These are phyloP conservation scores for Phytomonas francai DNA, from an alignment of 208 protist genomes.

Conservation along the genomic window DNA sequence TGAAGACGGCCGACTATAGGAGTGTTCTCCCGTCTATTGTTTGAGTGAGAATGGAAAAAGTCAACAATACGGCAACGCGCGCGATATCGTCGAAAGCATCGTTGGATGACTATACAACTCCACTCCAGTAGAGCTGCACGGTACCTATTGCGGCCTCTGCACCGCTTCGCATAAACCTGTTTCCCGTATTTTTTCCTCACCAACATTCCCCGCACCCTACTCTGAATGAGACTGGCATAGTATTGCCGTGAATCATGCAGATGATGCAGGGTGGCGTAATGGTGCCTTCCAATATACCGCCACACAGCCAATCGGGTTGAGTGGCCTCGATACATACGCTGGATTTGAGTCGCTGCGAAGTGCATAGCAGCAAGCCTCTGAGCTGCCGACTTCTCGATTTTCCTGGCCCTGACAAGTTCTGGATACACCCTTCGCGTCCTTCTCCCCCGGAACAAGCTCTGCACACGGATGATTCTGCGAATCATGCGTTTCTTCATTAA, in stretches of 20 bases:
- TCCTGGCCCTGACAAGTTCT: slow-evolving; percentile 10
- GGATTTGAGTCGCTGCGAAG: slow-evolving; percentile 60
- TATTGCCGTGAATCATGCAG: slow-evolving; percentile 49
- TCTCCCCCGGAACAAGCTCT: slow-evolving; percentile 38
- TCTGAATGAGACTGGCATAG: slow-evolving; percentile 76
- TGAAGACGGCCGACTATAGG: neutral
- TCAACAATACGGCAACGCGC: slow-evolving; percentile 11
- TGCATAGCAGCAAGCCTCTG: slow-evolving; percentile 14
- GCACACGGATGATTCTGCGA: slow-evolving; percentile 24
- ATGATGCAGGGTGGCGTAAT: slow-evolving; percentile 50
- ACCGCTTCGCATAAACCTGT: slow-evolving; percentile 36
- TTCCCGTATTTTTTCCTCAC: slow-evolving; percentile 38
- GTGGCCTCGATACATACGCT: slow-evolving; percentile 65
- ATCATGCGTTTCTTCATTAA: slow-evolving; percentile 22
- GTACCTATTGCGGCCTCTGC: slow-evolving; percentile 66
- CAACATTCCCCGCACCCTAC: slow-evolving; percentile 55
- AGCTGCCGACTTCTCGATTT: slow-evolving; percentile 5
- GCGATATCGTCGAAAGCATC: slow-evolving; percentile 38
- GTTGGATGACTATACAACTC: slow-evolving; percentile 54
- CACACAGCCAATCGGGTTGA: slow-evolving; percentile 29
- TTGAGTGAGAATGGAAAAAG: slow-evolving; percentile 4
- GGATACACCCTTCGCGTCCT: slow-evolving; percentile 17
- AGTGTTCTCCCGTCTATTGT: slow-evolving; percentile 4
- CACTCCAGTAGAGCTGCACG: slow-evolving; percentile 28
- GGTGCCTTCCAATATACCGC: slow-evolving; percentile 23